Base-by-base conservation (phyloP, 2,329 filamentous ascomycete species). In the Curvularia sp. region DNA sequence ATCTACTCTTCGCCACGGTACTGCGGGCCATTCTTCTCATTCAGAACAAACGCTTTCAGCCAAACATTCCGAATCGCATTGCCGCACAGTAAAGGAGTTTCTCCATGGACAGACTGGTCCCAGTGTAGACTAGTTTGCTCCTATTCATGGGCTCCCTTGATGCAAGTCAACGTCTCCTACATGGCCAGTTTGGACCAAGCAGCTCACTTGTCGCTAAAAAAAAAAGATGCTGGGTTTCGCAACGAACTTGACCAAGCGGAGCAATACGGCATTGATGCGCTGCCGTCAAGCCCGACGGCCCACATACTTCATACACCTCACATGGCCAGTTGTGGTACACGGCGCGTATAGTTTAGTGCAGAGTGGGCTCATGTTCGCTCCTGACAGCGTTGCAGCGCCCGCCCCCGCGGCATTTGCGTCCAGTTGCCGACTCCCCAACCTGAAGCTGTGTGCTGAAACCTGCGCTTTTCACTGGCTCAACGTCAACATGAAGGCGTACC, bases 361-460 rank as follows among this genome's bases (percentile, higher is more conserved):
- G 55, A 60, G 45, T 64, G 61, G 64, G 58, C 59, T 63, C 60
- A 58, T 62, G 57, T 55, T 60, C 28, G 36, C 39, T 27, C 45
- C 53, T 32, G 19, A 45, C 21, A 30, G 18, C 21, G 45, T 51
- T 50, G 46, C 49, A 49, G 48, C 57, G 56, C 53, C 49, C 53
- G 54, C 32, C 34, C 38, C 49, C 39, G 53, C 39, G 49, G 53
- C 30, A 32, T 30, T 57, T 53, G 59, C 34, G 48, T 57, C 53
- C 52, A 42, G 34, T 54, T 55, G 46, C 48, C 45, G 53, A 48
- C 41, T 10, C 28, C 28, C 15, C 32, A 38, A 55, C 46, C 51
- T 38, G 61, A 64, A 84, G 86, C 75, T 77, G 81, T 53, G 79
- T 80, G 25, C 94, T 91, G 92, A 91, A 87, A 79, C 78, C 83